Base-by-base conservation (phyloP, 2,329 filamentous ascomycete genomes). In the Moelleriella libera region DNA sequence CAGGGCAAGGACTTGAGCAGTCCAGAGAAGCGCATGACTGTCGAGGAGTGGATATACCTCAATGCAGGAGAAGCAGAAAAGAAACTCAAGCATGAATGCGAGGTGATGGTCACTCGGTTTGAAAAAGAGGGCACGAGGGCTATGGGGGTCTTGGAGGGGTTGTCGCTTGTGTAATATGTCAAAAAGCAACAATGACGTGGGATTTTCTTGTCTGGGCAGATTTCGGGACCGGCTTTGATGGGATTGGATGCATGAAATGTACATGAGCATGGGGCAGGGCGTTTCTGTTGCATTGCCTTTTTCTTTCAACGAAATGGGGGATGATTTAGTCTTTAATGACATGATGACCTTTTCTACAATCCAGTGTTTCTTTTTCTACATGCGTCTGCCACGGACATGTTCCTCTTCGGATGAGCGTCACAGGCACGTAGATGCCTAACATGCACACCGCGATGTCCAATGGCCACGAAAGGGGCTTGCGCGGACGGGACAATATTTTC, bases 21-120 rank as follows among this genome's bases (percentile, higher is more conserved):
- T 47, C 77, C 81, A 0, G 92, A 97, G 68, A 88, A 84, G 69
- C 71, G 75, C 39, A 95, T 98, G 89, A 90, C 82, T 5, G 87
- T 97, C 0, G 88, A 95, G 62, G 82, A 96, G 63, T 98, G 90
- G 88, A 84, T 98, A 40, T 71, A 81, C 49, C 77, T 82, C 64
- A 89, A 92, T 54, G 92, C 92, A 0, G 75, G 76, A 51, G 72
- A 82, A 59, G 88, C 86, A 0, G 89, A 97, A 68, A 78, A 82
- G 63, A 82, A 80, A 61, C 69, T 98, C 48, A 83, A 82, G 58
- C 68, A 74, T 37, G 85, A 94, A 60, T 95, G 88, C 58, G 90
- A 97, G 68, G 69, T 78, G 30, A 77, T 94, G 63, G 87, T 98
- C 5, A 76, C 74, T 50, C 71, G 77, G 7, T 97, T 97, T 62